Evolutionary conservation across 306 rosid species (phyloP).

Genomic region (Senna siamea): DNA sequence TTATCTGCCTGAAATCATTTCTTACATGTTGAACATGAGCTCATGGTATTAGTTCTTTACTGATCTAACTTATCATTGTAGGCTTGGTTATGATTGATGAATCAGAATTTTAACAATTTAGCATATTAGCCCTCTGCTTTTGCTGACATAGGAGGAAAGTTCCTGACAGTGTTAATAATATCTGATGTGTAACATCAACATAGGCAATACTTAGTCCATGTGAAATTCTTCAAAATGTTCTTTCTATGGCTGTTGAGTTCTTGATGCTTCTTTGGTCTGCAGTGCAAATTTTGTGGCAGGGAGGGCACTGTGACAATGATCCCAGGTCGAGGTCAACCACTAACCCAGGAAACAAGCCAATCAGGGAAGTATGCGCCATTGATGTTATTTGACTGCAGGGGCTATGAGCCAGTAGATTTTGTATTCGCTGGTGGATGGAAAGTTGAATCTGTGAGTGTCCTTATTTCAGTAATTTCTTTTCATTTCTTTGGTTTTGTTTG

Average conservation of each 20-base stretch:
- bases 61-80: constrained; percentile 11
- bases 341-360: constrained; percentile 62
- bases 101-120: constrained; percentile 13
- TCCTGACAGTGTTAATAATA: neutral
- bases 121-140: constrained; percentile 21
- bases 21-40: neutral
- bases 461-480: constrained; percentile 9
- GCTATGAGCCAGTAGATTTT: constrained; percentile 74
- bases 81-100: neutral
- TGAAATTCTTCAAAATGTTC: constrained; percentile 19
- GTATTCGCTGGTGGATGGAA: constrained; percentile 70
- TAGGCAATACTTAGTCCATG: neutral
- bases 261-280: constrained; percentile 34
- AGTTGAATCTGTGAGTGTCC: constrained; percentile 81
- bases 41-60: constrained; percentile 2
- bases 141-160: constrained; percentile 15
- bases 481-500: constrained; percentile 15
- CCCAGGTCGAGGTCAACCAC: constrained; percentile 65
- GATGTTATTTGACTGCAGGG: constrained; percentile 88
- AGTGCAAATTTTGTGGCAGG: constrained; percentile 96
- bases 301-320: constrained; percentile 85
- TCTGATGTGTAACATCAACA: constrained; percentile 29
- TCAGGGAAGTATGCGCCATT: constrained; percentile 65
- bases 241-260: constrained; percentile 33
- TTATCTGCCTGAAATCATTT: constrained; percentile 16